A percentile compares a stretch with the other conserved stretches of the same genome.
Conservation (phyloP, 1,284 basidiomycete genomes). For the Ceratobasidium papillatum region DNA sequence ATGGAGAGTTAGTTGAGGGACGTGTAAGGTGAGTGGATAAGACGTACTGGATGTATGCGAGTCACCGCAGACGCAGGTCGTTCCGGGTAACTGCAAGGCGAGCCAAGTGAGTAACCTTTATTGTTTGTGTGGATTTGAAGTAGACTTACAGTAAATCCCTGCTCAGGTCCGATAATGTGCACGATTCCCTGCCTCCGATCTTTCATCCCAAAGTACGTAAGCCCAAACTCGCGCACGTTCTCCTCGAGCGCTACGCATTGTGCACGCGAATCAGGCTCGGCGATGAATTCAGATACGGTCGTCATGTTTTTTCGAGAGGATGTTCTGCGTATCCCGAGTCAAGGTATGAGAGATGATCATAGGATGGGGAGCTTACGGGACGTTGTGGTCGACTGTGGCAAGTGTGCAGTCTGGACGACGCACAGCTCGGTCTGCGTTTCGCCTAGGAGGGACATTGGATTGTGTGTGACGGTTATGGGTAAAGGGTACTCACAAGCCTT, state of each 20-base stretch:
- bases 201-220: constrained; percentile 95
- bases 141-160: constrained; percentile 84
- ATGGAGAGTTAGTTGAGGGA: constrained; percentile 23
- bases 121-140: not conserved
- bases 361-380: constrained; percentile 72
- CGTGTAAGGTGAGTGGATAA: not conserved
- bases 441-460: constrained; percentile 55
- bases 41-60: constrained; percentile 88
- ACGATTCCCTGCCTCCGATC: constrained; percentile 94
- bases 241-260: constrained; percentile 92
- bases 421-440: constrained; percentile 82
- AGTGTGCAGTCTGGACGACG: constrained; percentile 93
- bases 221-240: constrained; percentile 93
- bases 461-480: constrained; percentile 1
- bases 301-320: constrained; percentile 86
- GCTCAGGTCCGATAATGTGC: constrained; percentile 95
- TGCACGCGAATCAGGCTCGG: constrained; percentile 89
- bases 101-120: not conserved
- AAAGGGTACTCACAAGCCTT: constrained; percentile 74
- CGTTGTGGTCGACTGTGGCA: constrained; percentile 95
- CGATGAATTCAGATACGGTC: constrained; percentile 79
- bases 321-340: constrained; percentile 63
- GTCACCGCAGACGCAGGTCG: constrained; percentile 95
- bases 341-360: not conserved
- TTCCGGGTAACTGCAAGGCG: constrained; percentile 82